Evolutionary conservation across 352 stramenopile species (phyloP).

Genomic region (Hyaloperonospora brassicae): DNA sequence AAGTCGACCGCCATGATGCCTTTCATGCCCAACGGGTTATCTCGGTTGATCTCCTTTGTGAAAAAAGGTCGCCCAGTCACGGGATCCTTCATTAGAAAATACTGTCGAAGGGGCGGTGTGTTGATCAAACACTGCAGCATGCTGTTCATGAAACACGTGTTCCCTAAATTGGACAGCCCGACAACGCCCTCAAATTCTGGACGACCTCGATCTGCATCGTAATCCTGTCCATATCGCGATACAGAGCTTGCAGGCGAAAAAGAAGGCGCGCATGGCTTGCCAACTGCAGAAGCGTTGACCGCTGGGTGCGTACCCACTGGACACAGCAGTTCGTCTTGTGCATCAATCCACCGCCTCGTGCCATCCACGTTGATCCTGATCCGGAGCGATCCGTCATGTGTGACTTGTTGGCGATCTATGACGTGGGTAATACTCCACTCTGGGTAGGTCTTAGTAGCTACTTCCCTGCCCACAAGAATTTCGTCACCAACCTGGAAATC

Average conservation of each 20-base stretch:
- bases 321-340: slow-evolving; percentile 61
- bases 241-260: slow-evolving; percentile 20
- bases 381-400: slow-evolving; percentile 21
- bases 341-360: slow-evolving; percentile 46
- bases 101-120: slow-evolving; percentile 86
- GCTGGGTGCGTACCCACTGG: slow-evolving; percentile 49
- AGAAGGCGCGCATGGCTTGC: slow-evolving; percentile 12
- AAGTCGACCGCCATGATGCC: slow-evolving; percentile 94
- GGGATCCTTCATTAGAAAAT: slow-evolving; percentile 86
- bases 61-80: slow-evolving; percentile 32
- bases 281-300: slow-evolving; percentile 26
- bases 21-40: slow-evolving; percentile 92
- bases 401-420: slow-evolving; percentile 19
- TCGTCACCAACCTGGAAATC: slow-evolving; percentile 47
- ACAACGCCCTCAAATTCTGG: slow-evolving; percentile 58
- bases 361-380: slow-evolving; percentile 46
- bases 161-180: slow-evolving; percentile 66
- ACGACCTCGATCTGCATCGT: slow-evolving; percentile 43
- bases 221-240: slow-evolving; percentile 33
- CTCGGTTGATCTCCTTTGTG: slow-evolving; percentile 87
- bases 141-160: slow-evolving; percentile 84
- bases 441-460: slow-evolving; percentile 34
- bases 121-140: slow-evolving; percentile 91
- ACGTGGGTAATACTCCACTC: slow-evolving; percentile 57
- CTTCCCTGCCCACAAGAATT: slow-evolving; percentile 38